A percentile compares a stretch with the other conserved stretches of the same genome.
Evolutionary conservation across 768 basidiomycete genomes (phyloP).

Genomic region (Pholiota microspora): DNA sequence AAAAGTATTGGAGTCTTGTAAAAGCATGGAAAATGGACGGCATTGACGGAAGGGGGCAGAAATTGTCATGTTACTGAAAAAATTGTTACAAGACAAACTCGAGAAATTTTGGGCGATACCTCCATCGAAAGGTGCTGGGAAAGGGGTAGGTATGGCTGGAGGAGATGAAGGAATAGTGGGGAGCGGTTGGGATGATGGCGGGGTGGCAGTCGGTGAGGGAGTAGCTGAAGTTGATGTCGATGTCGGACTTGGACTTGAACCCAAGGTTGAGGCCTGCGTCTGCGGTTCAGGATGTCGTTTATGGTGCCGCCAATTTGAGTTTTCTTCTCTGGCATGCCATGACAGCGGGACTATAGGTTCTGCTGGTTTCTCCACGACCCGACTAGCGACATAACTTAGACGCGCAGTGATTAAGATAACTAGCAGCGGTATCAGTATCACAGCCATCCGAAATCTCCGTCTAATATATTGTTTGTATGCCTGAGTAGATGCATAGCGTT

Average conservation of each 20-base stretch:
- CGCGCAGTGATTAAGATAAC: conserved; percentile 54
- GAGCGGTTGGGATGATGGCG: conserved; percentile 26
- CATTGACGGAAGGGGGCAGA: conserved; percentile 63
- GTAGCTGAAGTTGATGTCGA: conserved; percentile 1
- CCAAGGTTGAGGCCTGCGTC: conserved; percentile 8
- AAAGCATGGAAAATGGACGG: conserved; percentile 70
- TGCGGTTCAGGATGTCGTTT: conserved; percentile 35
- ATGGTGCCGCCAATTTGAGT: conserved; percentile 39
- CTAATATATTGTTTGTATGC: conserved; percentile 40
- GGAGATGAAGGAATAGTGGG: conserved; percentile 50
- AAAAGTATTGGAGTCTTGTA: conserved; percentile 53
- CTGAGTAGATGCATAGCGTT: background rate
- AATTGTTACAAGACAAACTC: conserved; percentile 58
- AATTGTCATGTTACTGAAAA: conserved; percentile 76
- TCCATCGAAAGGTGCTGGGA: conserved; percentile 74
- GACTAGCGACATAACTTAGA: conserved; percentile 48
- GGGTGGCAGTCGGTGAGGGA: conserved; percentile 11
- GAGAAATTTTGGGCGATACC: conserved; percentile 66
- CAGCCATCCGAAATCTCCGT: conserved; percentile 46
- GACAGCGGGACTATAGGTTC: conserved; percentile 17
- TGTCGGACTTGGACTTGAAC: conserved; percentile 17
- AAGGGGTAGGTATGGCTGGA: conserved; percentile 66
- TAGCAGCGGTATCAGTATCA: conserved; percentile 53
- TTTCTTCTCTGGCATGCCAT: conserved; percentile 27
- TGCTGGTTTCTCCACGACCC: conserved; percentile 39